These are phyloP conservation scores for Talaromyces sp. DNA, from an alignment of 2,329 filamentous ascomycete species.

Conservation along the genomic window DNA sequence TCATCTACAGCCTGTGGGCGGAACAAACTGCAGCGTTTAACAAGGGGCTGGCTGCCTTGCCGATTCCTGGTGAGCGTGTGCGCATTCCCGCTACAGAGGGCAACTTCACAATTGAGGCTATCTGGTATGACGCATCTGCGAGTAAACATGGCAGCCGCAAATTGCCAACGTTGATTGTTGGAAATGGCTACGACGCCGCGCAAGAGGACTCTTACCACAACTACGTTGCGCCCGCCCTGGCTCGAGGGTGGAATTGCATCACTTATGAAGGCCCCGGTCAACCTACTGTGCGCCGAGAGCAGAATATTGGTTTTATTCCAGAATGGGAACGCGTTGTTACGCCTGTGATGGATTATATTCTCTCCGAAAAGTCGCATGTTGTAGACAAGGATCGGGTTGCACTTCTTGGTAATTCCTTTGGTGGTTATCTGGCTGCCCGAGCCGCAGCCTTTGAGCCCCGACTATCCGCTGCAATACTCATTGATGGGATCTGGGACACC, in stretches of 20 bases:
- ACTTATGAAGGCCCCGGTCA: constrained; percentile 47
- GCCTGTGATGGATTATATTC: constrained; percentile 35
- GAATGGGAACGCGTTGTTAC: constrained; percentile 40
- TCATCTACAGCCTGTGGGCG: constrained; percentile 34
- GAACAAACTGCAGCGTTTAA: constrained; percentile 34
- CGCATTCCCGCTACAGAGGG: constrained; percentile 16
- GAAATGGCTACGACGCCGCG: constrained; percentile 37
- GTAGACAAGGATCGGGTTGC: not conserved
- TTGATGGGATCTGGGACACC: constrained; percentile 35
- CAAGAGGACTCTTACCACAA: constrained; percentile 42
- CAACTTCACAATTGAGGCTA: constrained; percentile 10
- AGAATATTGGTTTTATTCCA: constrained; percentile 41
- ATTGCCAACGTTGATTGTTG: constrained; percentile 37
- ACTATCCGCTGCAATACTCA: constrained; percentile 32
- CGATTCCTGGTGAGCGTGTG: constrained; percentile 23
- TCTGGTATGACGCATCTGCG: constrained; percentile 37
- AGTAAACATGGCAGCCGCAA: constrained; percentile 12
- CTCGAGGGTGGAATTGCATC: constrained; percentile 41
- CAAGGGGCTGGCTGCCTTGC: constrained; percentile 14
- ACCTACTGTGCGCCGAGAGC: constrained; percentile 34
- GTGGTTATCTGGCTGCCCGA: constrained; percentile 35
- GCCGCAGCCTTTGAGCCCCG: constrained; percentile 43
- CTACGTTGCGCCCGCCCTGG: constrained; percentile 24
- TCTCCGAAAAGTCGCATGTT: not conserved
- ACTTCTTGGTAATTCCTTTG: constrained; percentile 38